Conservation (phyloP, 192 early-diverging fungal genomes). For the Umbelopsis sp. region DNA sequence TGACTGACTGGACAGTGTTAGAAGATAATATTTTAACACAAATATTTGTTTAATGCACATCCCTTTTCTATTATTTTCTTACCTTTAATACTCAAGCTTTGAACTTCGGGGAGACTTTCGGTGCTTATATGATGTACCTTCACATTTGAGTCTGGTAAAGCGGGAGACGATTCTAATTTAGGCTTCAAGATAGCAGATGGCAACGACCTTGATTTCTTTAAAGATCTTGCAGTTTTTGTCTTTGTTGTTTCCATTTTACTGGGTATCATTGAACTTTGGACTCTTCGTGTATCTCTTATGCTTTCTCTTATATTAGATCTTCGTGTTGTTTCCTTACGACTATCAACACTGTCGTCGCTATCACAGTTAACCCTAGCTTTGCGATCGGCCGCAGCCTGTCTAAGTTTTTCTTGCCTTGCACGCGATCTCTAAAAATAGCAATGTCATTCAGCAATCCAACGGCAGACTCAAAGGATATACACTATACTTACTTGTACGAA, state of each 20-base stretch:
- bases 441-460: background rate
- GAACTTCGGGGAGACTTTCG: background rate
- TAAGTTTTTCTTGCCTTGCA: conserved; percentile 14
- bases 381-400: background rate
- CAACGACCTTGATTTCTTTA: conserved; percentile 7
- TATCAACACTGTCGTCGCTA: background rate
- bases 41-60: background rate
- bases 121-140: background rate
- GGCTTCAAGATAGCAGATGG: background rate
- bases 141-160: background rate
- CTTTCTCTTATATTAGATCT: background rate
- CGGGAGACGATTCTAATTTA: background rate
- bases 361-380: conserved; percentile 11
- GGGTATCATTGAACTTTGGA: background rate
- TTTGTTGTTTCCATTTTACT: background rate
- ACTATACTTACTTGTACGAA: background rate
- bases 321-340: background rate
- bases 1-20: background rate
- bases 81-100: background rate
- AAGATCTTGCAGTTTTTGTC: background rate
- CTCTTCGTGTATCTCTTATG: background rate
- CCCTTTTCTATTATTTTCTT: no score
- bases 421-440: background rate
- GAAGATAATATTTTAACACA: background rate
- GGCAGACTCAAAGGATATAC: background rate